Percentiles rank a stretch among this genome's conserved stretches.
Conservation (phyloP, 495 filamentous ascomycete genomes). For the Cenococcum geophilum region DNA sequence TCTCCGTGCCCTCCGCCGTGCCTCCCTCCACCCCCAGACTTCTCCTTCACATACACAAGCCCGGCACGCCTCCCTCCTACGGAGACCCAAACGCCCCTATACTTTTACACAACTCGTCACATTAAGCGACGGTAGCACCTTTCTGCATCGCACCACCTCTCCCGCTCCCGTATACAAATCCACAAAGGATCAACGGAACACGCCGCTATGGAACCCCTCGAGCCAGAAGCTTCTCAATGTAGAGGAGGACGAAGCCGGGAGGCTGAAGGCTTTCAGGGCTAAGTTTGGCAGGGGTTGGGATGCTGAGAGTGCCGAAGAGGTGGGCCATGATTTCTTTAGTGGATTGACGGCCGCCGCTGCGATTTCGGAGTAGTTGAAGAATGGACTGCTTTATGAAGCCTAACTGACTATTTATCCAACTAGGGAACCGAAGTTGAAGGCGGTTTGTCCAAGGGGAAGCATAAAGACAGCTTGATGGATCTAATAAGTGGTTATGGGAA, state of each 20-base stretch:
- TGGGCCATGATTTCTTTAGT: conserved; percentile 1
- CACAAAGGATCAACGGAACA: conserved; percentile 81
- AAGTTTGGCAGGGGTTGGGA: conserved; percentile 83
- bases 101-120: conserved; percentile 94
- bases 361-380: not conserved
- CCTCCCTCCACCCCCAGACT: conserved; percentile 29
- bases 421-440: not conserved
- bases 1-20: conserved; percentile 18
- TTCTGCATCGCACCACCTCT: conserved; percentile 80
- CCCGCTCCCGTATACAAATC: conserved; percentile 69
- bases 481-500: conserved; percentile 26
- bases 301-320: conserved; percentile 42
- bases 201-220: conserved; percentile 81
- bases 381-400: not conserved
- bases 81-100: conserved; percentile 83
- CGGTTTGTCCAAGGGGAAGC: conserved; percentile 3
- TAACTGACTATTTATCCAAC: not conserved
- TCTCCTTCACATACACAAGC: conserved; percentile 37
- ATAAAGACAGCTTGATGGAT: conserved; percentile 25
- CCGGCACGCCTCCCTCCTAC: conserved; percentile 84
- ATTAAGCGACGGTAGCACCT: conserved; percentile 85
- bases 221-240: conserved; percentile 71
- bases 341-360: not conserved
- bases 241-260: conserved; percentile 92
- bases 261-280: conserved; percentile 74